Percentiles rank a stretch among this genome's conserved stretches.
phyloP scores from a whole-genome alignment of 2,329 filamentous ascomycete species.

The Aspergillus phoenicis region DNA sequence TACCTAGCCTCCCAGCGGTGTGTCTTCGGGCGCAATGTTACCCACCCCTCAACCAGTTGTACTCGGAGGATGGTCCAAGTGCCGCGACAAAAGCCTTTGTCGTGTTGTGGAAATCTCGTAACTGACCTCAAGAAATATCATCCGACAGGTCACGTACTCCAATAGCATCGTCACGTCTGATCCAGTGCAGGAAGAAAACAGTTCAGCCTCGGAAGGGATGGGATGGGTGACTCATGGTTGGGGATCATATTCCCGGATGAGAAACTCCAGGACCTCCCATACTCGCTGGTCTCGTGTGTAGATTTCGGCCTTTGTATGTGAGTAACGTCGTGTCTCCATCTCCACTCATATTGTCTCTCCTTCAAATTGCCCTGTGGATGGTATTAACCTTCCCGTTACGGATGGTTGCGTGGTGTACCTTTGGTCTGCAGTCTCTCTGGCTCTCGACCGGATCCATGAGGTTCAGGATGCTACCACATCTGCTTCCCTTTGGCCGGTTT shows the following conservation, averaged over 20 bases:
- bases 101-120: constrained; percentile 13
- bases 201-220: constrained; percentile 35
- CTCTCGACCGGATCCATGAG: neutral
- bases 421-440: neutral
- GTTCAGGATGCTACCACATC: constrained; percentile 7
- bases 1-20: constrained; percentile 25
- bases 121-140: constrained; percentile 31
- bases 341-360: neutral
- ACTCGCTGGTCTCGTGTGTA: neutral
- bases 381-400: neutral
- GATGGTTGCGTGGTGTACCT: neutral
- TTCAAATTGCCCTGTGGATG: neutral
- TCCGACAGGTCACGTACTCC: constrained; percentile 65
- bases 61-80: constrained; percentile 16
- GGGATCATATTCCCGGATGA: neutral
- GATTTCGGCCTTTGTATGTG: neutral
- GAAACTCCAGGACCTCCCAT: neutral
- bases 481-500: constrained; percentile 11
- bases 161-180: constrained; percentile 77
- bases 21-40: constrained; percentile 21
- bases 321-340: neutral
- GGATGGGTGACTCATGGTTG: constrained; percentile 7
- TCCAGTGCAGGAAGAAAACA: constrained; percentile 49
- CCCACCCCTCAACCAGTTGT: constrained; percentile 19
- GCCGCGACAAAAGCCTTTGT: neutral